These are phyloP conservation scores for Fraxinus latifolia DNA, from an alignment of 305 asterid species.

Conservation along the genomic window DNA sequence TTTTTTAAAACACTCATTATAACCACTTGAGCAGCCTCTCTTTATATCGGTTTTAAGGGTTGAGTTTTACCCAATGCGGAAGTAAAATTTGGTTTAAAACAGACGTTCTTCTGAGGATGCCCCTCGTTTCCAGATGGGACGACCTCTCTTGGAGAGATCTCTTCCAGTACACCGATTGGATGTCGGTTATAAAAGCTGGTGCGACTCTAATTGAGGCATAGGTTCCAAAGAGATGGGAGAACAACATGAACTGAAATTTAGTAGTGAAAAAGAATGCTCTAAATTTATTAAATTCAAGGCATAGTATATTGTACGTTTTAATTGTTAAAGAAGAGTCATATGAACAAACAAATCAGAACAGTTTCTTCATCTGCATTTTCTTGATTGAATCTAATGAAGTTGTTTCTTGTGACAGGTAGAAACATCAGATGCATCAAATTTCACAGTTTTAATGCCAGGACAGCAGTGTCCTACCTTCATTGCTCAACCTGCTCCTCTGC, in stretches of 20 bases:
- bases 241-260: not conserved
- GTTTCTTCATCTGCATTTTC: not conserved
- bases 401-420: slow-evolving; percentile 39
- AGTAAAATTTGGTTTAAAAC: not conserved
- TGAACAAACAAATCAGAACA: not conserved
- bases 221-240: not conserved
- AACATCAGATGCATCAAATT: slow-evolving; percentile 44
- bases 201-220: not conserved
- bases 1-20: not conserved
- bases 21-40: not conserved
- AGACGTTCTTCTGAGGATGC: not conserved
- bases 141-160: not conserved
- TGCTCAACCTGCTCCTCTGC: slow-evolving; percentile 78
- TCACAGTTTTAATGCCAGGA: slow-evolving; percentile 86
- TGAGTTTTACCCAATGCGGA: not conserved
- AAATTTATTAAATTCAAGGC: not conserved
- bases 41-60: not conserved
- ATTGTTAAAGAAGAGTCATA: not conserved
- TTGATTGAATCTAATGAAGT: not conserved
- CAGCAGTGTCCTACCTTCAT: slow-evolving; percentile 76
- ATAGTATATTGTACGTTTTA: not conserved
- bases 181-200: not conserved
- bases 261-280: not conserved
- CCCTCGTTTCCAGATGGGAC: not conserved
- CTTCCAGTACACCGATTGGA: not conserved